Evolutionary conservation across 352 stramenopile genomes (phyloP).

Genomic region (Globisporangium heterothallicum): DNA sequence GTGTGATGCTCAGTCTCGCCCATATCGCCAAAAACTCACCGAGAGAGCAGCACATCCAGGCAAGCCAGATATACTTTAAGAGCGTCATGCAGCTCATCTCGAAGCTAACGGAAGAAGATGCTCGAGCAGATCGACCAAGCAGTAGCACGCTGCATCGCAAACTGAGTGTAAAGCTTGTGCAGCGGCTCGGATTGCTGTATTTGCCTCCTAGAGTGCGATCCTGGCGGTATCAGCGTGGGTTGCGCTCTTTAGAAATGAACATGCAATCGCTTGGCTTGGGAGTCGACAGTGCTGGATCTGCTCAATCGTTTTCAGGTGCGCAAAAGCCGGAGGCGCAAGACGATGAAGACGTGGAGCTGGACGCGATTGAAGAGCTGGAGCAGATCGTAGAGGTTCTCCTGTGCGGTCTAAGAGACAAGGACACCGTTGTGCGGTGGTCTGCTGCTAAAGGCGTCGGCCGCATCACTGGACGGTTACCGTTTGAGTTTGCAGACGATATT

Average conservation of each 20-base stretch:
- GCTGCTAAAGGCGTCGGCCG: conserved; percentile 98
- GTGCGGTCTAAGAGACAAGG: conserved; percentile 87
- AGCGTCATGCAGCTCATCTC: conserved; percentile 68
- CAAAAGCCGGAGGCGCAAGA: conserved; percentile 5
- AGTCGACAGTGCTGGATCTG: conserved; percentile 4
- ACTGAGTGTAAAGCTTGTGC: conserved; percentile 96
- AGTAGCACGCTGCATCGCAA: conserved; percentile 90
- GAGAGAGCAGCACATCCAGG: conserved; percentile 58
- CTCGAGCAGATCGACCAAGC: conserved; percentile 24
- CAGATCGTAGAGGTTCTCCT: conserved; percentile 94
- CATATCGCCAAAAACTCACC: conserved; percentile 80
- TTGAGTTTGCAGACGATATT: conserved; percentile 95
- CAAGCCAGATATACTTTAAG: conserved; percentile 69
- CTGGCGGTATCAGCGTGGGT: conserved; percentile 95
- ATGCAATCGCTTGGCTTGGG: conserved; percentile 50
- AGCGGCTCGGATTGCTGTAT: conserved; percentile 92
- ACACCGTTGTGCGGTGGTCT: conserved; percentile 98
- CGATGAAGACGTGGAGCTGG: conserved; percentile 40
- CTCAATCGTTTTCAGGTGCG: not conserved
- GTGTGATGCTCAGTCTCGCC: conserved; percentile 72
- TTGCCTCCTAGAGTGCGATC: conserved; percentile 91
- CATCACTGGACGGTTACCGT: conserved; percentile 92
- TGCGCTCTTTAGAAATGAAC: conserved; percentile 92
- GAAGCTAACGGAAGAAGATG: conserved; percentile 50
- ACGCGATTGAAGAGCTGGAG: conserved; percentile 95